Evolutionary conservation across 2,329 filamentous ascomycete genomes (phyloP), one percentile per base, ranked within the genome.

Genomic region (Fusarium pseudograminearum): DNA sequence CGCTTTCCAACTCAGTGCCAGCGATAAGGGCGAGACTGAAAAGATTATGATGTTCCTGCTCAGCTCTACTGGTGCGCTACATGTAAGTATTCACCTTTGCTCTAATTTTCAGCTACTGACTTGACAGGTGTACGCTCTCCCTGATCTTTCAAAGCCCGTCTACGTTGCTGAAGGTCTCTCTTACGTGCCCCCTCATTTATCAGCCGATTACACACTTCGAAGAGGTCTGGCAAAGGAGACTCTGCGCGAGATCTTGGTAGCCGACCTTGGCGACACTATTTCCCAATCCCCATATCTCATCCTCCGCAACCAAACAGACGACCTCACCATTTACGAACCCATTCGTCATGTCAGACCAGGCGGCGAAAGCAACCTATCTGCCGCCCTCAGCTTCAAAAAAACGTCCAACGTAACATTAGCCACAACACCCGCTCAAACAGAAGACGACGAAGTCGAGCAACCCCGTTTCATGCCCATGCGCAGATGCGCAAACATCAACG

Each of bases 271-370:
- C 28, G 93, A 97, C 74, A 81, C 84, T 7, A 89, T 88, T 12
- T 85, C 85, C 24, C 89, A 87, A 65, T 88, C 87, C 4, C 93
- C 95, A 9, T 93, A 97, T 77, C 83, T 99, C 22, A 90, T 98
- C 72, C 83, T 94, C 30, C 92, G 95, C 52, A 93, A 93, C 50
- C 85, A 87, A 12, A 90, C 89, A 62, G 91, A 97, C 69, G 94
- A 98, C 76, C 82, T 98, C 34, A 91, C 91, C 14, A 86, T 98
- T 46, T 99, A 98, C 77, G 90, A 96, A 76, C 94, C 95, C 3
- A 91, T 93, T 72, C 85, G 87, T 42, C 82, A 82, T 65, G 80
- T 76, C 40, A 76, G 75, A 30, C 78, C 78, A 58, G 77, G 74
- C 59, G 71, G 80, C 30, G 79, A 83, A 8, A 31, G 71, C 4